phyloP scores from a whole-genome alignment of 75 land plant species.

The Ceratopteris richardii region DNA sequence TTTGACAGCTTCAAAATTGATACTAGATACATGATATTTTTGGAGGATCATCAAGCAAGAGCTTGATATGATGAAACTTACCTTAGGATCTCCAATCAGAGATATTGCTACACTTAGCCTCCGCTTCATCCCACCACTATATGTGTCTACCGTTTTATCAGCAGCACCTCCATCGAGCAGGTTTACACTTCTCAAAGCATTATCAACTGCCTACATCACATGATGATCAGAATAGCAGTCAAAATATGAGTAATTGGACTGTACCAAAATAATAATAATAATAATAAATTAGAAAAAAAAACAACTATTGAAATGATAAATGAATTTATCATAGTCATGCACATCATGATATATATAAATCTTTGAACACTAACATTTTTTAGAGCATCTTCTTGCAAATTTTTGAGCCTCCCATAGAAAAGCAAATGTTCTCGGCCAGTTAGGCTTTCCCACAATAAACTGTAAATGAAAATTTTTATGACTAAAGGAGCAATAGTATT shows the following conservation, averaged over 20 bases:
- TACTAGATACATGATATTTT: too few relatives aligned
- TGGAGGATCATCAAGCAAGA: too few relatives aligned
- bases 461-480: slow-evolving; percentile 5
- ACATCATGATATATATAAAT: too few relatives aligned
- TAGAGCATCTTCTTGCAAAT: slow-evolving; percentile 21
- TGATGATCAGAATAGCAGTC: background rate
- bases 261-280: too few relatives aligned
- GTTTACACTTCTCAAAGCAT: slow-evolving; percentile 32
- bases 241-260: background rate
- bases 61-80: too few relatives aligned
- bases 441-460: slow-evolving; percentile 31
- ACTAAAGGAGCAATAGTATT: too few relatives aligned
- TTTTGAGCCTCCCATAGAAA: slow-evolving; percentile 43
- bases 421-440: slow-evolving; percentile 39
- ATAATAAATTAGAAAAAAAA: too few relatives aligned
- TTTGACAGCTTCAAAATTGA: too few relatives aligned
- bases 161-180: slow-evolving; percentile 26
- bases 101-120: slow-evolving; percentile 42
- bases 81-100: slow-evolving; percentile 36
- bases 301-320: too few relatives aligned
- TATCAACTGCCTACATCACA: slow-evolving; percentile 16
- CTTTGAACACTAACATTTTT: slow-evolving; percentile 1
- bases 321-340: too few relatives aligned
- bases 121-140: slow-evolving; percentile 45
- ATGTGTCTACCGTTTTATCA: slow-evolving; percentile 17